phyloP scores from a whole-genome alignment of 2,329 filamentous ascomycete species.

The Colletotrichum abscissum region DNA sequence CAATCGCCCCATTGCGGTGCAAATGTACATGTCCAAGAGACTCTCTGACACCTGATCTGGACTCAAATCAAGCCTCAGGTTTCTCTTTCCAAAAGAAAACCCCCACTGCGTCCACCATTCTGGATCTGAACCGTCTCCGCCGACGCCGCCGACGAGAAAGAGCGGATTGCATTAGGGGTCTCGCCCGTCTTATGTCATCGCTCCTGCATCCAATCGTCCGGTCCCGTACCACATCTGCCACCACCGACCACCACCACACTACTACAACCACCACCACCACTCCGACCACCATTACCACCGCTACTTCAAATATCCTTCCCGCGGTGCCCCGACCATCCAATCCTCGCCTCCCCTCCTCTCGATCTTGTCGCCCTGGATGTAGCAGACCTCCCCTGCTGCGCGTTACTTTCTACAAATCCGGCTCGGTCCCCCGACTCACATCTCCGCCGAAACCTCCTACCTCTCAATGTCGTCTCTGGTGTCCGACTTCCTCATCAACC shows the following conservation, averaged over 20 bases:
- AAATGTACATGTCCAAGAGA: conserved; percentile 10
- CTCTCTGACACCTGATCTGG: conserved; percentile 24
- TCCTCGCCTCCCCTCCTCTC: conserved; percentile 3
- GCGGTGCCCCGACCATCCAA: conserved; percentile 9
- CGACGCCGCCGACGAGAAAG: conserved; percentile 27
- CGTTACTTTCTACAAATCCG: conserved; percentile 18
- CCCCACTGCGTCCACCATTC: conserved; percentile 4
- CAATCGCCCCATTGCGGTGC: conserved; percentile 28
- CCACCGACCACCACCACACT: conserved; percentile 4
- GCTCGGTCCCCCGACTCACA: conserved; percentile 4
- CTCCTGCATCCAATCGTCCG: conserved; percentile 35
- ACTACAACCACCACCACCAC: not conserved
- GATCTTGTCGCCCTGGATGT: conserved; percentile 24
- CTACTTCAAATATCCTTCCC: conserved; percentile 26
- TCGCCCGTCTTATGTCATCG: conserved; percentile 36
- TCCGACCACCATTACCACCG: conserved; percentile 11
- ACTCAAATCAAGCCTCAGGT: conserved; percentile 15
- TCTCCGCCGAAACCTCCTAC: conserved; percentile 4
- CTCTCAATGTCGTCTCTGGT: conserved; percentile 70
- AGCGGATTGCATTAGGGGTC: conserved; percentile 21
- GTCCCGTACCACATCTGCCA: conserved; percentile 26
- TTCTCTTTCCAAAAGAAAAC: not conserved
- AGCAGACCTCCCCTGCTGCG: conserved; percentile 14
- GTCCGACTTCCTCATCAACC: conserved; percentile 73
- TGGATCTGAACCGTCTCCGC: conserved; percentile 16